Base-by-base conservation (phyloP, 192 early-diverging fungal genomes). In the Backusella parvicylindrica region DNA sequence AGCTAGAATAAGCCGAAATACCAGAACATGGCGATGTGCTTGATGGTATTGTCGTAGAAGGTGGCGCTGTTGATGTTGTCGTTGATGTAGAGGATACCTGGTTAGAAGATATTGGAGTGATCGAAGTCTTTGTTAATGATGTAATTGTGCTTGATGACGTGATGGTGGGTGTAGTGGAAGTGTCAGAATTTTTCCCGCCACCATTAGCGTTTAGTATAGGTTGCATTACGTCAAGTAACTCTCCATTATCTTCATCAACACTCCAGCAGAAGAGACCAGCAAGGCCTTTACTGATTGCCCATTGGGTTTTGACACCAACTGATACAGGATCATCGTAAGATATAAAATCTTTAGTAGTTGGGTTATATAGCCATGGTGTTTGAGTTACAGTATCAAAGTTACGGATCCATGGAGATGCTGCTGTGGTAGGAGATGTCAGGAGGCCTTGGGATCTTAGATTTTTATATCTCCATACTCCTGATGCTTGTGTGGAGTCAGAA, bases 311-410 rank as follows among this genome's bases (percentile, higher is more conserved):
- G 35, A 81, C 66, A 66, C 72, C 79, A 64, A 94, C 50, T 26
- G 89, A 90, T 12, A 83, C 64, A 37, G 84, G 83, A 70, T 92
- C 90, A 75, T 93, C 91, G 73, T 93, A 94, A 0, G 91, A 90
- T 47, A 94, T 86, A 78, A 89, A 92, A 21, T 81, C 73, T 30
- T 71, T 85, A 1, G 85, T 90, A 0, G 72, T 74, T 1, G 81
- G 79, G 70, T 92, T 92, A 77, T 86, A 93, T 33, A 95, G 64
- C 91, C 91, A 93, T 9, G 94, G 93, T 0, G 92, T 92, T 33
- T 87, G 78, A 1, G 87, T 88, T 8, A 79, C 79, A 1, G 76
- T 23, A 53, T 94, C 92, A 85, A 87, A 92, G 65, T 86, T 82
- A 35, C 89, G 85, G 0, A 88, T 72, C 91, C 91, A 95, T 7